Evolutionary conservation across 2,329 filamentous ascomycete genomes (phyloP).

Genomic region (Atkinsonella texensis): DNA sequence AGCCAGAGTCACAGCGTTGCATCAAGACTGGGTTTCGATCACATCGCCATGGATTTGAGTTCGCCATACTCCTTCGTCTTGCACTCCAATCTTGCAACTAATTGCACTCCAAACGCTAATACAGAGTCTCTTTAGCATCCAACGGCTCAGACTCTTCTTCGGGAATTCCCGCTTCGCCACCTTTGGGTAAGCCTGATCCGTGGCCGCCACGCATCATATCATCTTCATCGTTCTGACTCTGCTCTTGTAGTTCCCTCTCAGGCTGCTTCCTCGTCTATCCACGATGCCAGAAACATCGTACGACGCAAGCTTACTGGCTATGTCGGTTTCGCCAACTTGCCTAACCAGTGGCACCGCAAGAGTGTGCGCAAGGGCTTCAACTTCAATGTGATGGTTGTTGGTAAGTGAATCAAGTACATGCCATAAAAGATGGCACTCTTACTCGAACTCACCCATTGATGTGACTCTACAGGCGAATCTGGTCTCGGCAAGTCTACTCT

Average conservation of each 20-base stretch:
- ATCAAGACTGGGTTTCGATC: neutral
- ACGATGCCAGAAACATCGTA: slow-evolving; percentile 86
- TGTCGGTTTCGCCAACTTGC: slow-evolving; percentile 95
- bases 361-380: slow-evolving; percentile 99
- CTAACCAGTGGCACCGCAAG: slow-evolving; percentile 99
- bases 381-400: slow-evolving; percentile 99
- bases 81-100: slow-evolving; percentile 2
- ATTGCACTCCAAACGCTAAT: slow-evolving; percentile 9
- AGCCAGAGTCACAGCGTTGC: neutral
- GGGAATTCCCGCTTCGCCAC: slow-evolving; percentile 29
- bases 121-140: slow-evolving; percentile 24
- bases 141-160: slow-evolving; percentile 32
- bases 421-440: too few relatives aligned
- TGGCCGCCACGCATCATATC: slow-evolving; percentile 18
- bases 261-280: slow-evolving; percentile 31
- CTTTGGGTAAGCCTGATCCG: slow-evolving; percentile 25
- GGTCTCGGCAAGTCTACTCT: slow-evolving; percentile 97
- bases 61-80: slow-evolving; percentile 21
- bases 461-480: slow-evolving; percentile 68
- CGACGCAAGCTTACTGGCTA: slow-evolving; percentile 97
- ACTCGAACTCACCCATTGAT: neutral
- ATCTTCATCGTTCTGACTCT: slow-evolving; percentile 25
- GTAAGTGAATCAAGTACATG: slow-evolving; percentile 43
- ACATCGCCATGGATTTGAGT: neutral
- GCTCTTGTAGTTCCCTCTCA: slow-evolving; percentile 21